Conservation (phyloP, 2,329 filamentous ascomycete species). For the Aureobasidium sp. region DNA sequence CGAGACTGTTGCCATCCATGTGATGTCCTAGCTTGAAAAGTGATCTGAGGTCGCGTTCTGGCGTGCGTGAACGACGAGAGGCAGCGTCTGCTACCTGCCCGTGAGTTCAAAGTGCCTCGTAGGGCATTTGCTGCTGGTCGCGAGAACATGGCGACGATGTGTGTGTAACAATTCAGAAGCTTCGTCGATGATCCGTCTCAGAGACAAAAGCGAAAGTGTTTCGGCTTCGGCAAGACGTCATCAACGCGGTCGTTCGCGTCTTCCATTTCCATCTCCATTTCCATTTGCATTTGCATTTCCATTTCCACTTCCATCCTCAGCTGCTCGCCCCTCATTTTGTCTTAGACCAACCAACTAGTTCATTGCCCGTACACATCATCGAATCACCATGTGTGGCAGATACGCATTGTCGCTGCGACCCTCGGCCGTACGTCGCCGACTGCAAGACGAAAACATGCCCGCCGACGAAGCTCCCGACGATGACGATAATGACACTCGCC, state of each 20-base stretch:
- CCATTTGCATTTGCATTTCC: background rate
- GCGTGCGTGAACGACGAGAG: background rate
- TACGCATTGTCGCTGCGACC: slow-evolving; percentile 57
- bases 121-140: slow-evolving; percentile 26
- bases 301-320: background rate
- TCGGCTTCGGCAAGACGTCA: background rate
- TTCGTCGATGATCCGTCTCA: background rate
- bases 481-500: slow-evolving; percentile 64
- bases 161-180: slow-evolving; percentile 16
- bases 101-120: background rate
- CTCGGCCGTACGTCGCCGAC: slow-evolving; percentile 64
- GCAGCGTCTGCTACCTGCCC: background rate
- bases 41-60: background rate
- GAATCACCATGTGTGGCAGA: slow-evolving; percentile 55
- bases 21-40: background rate
- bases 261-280: background rate
- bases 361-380: background rate
- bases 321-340: background rate
- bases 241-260: background rate
- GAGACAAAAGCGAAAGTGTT: background rate
- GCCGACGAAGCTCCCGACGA: slow-evolving; percentile 62
- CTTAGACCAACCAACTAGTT: no score
- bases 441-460: slow-evolving; percentile 67
- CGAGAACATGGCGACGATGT: slow-evolving; percentile 30
- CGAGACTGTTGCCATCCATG: slow-evolving; percentile 1